Evolutionary conservation across 2,329 filamentous ascomycete species (phyloP).

Genomic region (Akanthomyces muscarius): DNA sequence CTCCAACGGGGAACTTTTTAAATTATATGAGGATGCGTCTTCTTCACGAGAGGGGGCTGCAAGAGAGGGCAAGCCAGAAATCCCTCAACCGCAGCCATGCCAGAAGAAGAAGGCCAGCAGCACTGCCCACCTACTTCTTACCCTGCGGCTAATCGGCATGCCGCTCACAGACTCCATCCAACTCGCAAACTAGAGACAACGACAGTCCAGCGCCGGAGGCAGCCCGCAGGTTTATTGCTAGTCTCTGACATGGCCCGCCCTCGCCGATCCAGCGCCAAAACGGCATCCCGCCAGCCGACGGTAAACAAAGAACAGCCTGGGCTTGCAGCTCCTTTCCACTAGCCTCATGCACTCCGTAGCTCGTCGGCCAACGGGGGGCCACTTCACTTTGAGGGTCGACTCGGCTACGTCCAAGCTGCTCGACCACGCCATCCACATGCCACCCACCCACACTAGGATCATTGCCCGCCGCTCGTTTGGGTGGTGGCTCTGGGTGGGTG

Average conservation of each 20-base stretch:
- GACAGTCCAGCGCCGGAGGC: not conserved
- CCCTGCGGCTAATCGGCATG: conserved; percentile 13
- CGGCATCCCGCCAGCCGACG: conserved; percentile 11
- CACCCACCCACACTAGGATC: not conserved
- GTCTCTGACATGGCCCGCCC: conserved; percentile 6
- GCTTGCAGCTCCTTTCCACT: not conserved
- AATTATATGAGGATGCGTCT: no score
- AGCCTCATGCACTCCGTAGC: not conserved
- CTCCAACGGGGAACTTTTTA: no score
- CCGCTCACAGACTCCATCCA: conserved; percentile 10
- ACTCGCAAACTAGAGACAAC: not conserved
- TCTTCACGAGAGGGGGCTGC: no score
- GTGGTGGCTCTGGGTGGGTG: not conserved
- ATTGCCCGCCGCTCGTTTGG: not conserved
- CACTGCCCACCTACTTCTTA: not conserved
- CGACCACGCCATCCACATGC: not conserved
- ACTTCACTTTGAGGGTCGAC: not conserved
- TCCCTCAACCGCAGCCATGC: conserved; percentile 5
- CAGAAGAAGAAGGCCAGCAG: conserved; percentile 8
- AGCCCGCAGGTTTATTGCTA: not conserved
- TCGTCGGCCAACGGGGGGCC: not conserved
- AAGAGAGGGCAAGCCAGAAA: not conserved
- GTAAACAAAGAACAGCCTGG: not conserved
- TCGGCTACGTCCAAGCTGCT: not conserved
- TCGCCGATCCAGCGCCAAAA: conserved; percentile 14